These are phyloP conservation scores for Lecanicillium sp. DNA, from an alignment of 2,329 filamentous ascomycete genomes.

Conservation along the genomic window DNA sequence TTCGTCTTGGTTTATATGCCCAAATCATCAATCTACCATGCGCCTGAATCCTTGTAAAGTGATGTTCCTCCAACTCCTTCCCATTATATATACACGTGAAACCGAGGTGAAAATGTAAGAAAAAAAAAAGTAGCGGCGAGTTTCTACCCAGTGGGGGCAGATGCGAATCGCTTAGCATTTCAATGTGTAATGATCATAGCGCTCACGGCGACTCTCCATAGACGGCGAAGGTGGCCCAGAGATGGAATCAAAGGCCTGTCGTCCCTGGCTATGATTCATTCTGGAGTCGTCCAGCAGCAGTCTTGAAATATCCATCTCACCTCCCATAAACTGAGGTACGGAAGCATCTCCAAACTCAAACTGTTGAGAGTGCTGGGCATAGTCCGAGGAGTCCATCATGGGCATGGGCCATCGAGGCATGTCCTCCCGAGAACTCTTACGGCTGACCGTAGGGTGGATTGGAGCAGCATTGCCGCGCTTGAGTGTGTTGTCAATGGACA, in stretches of 20 bases:
- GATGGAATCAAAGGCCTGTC: slow-evolving; percentile 18
- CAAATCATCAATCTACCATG: slow-evolving; percentile 6
- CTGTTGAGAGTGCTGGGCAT: slow-evolving; percentile 16
- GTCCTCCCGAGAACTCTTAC: slow-evolving; percentile 38
- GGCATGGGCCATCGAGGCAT: slow-evolving; percentile 34
- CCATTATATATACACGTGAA: background rate
- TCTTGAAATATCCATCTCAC: slow-evolving; percentile 56
- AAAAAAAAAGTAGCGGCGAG: slow-evolving; percentile 7
- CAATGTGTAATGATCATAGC: slow-evolving; percentile 11
- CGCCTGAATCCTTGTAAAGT: slow-evolving; percentile 6
- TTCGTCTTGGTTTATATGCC: background rate
- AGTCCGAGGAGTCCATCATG: slow-evolving; percentile 22
- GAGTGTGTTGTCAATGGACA: slow-evolving; percentile 39
- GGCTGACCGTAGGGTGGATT: slow-evolving; percentile 31
- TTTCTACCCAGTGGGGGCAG: background rate
- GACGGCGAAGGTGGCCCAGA: slow-evolving; percentile 17
- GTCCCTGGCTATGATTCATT: slow-evolving; percentile 15
- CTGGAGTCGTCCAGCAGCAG: slow-evolving; percentile 48
- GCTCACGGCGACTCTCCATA: slow-evolving; percentile 13
- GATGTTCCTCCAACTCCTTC: slow-evolving; percentile 9
- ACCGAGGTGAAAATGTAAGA: slow-evolving; percentile 1
- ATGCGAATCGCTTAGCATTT: slow-evolving; percentile 10
- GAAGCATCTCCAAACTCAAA: slow-evolving; percentile 38
- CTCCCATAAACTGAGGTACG: slow-evolving; percentile 31
- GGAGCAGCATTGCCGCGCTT: slow-evolving; percentile 28